Percentiles rank a stretch among this genome's conserved stretches.
Conservation (phyloP, 2,329 filamentous ascomycete species). For the Alternaria solani region DNA sequence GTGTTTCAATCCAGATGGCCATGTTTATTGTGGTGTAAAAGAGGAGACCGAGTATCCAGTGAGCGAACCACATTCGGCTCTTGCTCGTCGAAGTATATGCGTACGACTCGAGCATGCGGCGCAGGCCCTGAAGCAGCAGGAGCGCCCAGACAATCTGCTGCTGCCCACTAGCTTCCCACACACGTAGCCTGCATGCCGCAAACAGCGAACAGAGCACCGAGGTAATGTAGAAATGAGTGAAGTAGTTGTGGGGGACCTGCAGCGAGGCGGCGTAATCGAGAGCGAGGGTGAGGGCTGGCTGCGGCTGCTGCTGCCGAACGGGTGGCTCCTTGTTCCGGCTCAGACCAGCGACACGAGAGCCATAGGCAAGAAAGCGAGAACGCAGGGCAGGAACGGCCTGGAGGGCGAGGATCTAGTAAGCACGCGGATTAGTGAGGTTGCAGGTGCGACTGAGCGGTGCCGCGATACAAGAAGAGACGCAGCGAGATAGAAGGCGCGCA, state of each 20-base stretch:
- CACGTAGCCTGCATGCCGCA: slow-evolving; percentile 73
- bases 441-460: slow-evolving; percentile 33
- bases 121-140: slow-evolving; percentile 76
- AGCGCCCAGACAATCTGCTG: slow-evolving; percentile 73
- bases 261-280: slow-evolving; percentile 62
- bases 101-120: slow-evolving; percentile 79
- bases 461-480: slow-evolving; percentile 51
- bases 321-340: slow-evolving; percentile 7
- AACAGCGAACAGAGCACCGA: slow-evolving; percentile 75
- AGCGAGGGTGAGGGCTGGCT: slow-evolving; percentile 29
- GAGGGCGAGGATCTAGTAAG: slow-evolving; percentile 59
- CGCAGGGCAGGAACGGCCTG: slow-evolving; percentile 61
- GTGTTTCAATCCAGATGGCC: slow-evolving; percentile 84
- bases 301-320: slow-evolving; percentile 18
- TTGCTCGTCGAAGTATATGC: slow-evolving; percentile 71
- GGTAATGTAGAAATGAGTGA: slow-evolving; percentile 83
- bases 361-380: slow-evolving; percentile 67
- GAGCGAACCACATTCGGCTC: slow-evolving; percentile 83
- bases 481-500: slow-evolving; percentile 50
- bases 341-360: slow-evolving; percentile 58
- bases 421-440: slow-evolving; percentile 36
- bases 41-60: slow-evolving; percentile 79
- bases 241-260: slow-evolving; percentile 87
- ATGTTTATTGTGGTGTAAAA: slow-evolving; percentile 81
- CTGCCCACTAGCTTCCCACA: slow-evolving; percentile 56